Evolutionary conservation across 352 stramenopile genomes (phyloP).

Genomic region (Saprolegnia parasitica): DNA sequence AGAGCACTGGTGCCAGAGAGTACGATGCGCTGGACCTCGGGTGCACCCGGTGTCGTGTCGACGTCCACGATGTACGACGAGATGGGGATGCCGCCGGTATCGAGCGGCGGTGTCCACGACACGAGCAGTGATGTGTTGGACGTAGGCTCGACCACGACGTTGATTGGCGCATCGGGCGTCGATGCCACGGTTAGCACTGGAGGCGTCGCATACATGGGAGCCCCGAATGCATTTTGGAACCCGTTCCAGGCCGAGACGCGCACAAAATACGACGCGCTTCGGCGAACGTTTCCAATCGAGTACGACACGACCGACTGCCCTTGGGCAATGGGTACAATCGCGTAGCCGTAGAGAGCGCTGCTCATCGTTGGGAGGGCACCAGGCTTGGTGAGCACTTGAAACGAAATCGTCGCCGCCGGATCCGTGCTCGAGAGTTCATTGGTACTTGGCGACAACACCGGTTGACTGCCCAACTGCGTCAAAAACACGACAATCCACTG

Average conservation of each 20-base stretch:
- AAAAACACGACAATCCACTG: slow-evolving; percentile 67
- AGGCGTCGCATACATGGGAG: slow-evolving; percentile 72
- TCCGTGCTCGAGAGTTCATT: slow-evolving; percentile 44
- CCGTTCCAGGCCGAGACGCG: slow-evolving; percentile 92
- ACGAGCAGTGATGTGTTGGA: slow-evolving; percentile 39
- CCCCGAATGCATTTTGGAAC: slow-evolving; percentile 80
- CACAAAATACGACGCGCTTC: slow-evolving; percentile 74
- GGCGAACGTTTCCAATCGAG: slow-evolving; percentile 33
- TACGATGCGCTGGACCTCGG: slow-evolving; percentile 60
- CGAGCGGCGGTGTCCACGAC: slow-evolving; percentile 53
- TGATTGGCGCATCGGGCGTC: slow-evolving; percentile 40
- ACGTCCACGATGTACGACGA: slow-evolving; percentile 50
- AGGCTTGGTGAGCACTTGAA: slow-evolving; percentile 35
- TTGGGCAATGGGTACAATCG: slow-evolving; percentile 42
- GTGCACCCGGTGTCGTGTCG: slow-evolving; percentile 49
- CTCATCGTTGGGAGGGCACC: slow-evolving; percentile 74
- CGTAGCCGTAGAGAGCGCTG: slow-evolving; percentile 57
- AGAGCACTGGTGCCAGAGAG: slow-evolving; percentile 28
- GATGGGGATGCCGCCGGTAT: slow-evolving; percentile 44
- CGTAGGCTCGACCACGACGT: slow-evolving; percentile 43
- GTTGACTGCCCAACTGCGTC: slow-evolving; percentile 51
- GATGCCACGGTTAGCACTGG: slow-evolving; percentile 45
- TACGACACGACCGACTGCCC: slow-evolving; percentile 33
- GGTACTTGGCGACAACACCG: slow-evolving; percentile 34
- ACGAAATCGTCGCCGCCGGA: slow-evolving; percentile 35